Conservation (phyloP, 495 filamentous ascomycete genomes). For the Aspergillus steynii region DNA sequence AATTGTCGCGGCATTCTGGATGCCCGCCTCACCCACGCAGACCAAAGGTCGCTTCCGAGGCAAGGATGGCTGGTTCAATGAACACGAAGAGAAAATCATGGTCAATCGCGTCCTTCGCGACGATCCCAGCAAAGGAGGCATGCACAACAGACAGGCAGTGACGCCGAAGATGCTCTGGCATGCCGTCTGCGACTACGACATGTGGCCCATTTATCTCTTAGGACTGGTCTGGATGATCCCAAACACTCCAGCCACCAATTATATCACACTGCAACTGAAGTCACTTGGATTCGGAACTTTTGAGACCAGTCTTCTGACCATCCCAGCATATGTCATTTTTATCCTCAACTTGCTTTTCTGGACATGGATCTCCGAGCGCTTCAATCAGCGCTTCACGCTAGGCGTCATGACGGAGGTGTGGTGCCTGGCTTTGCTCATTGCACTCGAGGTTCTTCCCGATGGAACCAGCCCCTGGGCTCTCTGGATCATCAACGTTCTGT, state of each 20-base stretch:
- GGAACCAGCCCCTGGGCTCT: conserved; percentile 49
- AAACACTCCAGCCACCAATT: conserved; percentile 48
- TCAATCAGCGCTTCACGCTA: conserved; percentile 54
- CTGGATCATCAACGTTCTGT: conserved; percentile 50
- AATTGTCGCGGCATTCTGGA: conserved; percentile 62
- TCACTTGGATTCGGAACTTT: conserved; percentile 66
- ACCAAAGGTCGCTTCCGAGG: conserved; percentile 68
- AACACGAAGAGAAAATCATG: conserved; percentile 66
- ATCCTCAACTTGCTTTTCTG: conserved; percentile 46
- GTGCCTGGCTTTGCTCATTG: conserved; percentile 56
- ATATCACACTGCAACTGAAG: conserved; percentile 63
- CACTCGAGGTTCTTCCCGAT: conserved; percentile 42
- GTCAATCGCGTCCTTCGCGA: conserved; percentile 75
- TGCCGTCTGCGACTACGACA: conserved; percentile 63
- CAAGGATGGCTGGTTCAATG: conserved; percentile 72
- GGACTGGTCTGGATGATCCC: conserved; percentile 61
- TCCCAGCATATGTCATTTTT: conserved; percentile 57
- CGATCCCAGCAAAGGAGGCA: conserved; percentile 65
- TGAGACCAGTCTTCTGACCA: conserved; percentile 66
- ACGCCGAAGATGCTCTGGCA: conserved; percentile 57
- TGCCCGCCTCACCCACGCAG: conserved; percentile 72
- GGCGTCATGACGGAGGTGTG: conserved; percentile 54
- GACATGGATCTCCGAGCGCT: conserved; percentile 54
- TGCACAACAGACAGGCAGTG: conserved; percentile 64
- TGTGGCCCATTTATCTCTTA: conserved; percentile 70